Percentiles rank a stretch among this genome's conserved stretches.
These are phyloP conservation scores for Cercospora sp. DNA, from an alignment of 2,329 filamentous ascomycete genomes.

Conservation along the genomic window DNA sequence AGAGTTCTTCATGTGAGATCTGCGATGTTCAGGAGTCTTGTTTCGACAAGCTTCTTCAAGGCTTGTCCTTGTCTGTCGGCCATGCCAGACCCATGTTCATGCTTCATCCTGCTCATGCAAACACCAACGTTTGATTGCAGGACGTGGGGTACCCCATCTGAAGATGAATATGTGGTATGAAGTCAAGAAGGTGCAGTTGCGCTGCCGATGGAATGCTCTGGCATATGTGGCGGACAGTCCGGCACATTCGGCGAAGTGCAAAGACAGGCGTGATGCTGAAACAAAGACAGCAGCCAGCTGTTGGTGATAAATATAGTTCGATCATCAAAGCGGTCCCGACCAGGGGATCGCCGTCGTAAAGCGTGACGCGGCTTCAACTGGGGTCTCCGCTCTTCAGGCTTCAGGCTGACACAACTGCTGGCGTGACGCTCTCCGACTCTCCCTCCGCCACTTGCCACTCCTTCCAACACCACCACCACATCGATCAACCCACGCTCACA, in stretches of 20 bases:
- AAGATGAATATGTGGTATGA: background rate
- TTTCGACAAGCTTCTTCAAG: background rate
- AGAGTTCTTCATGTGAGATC: background rate
- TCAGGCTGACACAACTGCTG: background rate
- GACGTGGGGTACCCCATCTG: background rate
- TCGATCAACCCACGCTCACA: background rate
- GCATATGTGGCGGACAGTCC: background rate
- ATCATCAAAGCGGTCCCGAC: background rate
- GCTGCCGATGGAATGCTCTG: background rate
- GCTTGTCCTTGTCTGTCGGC: background rate
- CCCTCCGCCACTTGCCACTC: background rate
- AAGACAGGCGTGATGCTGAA: background rate
- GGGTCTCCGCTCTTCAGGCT: background rate
- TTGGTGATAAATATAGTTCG: background rate
- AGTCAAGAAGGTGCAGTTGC: background rate
- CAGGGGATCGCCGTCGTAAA: background rate
- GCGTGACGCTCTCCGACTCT: background rate
- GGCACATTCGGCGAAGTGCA: background rate
- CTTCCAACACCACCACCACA: background rate
- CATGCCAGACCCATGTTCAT: background rate
- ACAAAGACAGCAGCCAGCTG: background rate
- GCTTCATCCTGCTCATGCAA: background rate
- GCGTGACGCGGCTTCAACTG: background rate
- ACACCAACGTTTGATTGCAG: background rate
- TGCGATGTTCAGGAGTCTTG: background rate